phyloP scores from a whole-genome alignment of 352 stramenopile genomes.

The Elongisporangium senticosum region DNA sequence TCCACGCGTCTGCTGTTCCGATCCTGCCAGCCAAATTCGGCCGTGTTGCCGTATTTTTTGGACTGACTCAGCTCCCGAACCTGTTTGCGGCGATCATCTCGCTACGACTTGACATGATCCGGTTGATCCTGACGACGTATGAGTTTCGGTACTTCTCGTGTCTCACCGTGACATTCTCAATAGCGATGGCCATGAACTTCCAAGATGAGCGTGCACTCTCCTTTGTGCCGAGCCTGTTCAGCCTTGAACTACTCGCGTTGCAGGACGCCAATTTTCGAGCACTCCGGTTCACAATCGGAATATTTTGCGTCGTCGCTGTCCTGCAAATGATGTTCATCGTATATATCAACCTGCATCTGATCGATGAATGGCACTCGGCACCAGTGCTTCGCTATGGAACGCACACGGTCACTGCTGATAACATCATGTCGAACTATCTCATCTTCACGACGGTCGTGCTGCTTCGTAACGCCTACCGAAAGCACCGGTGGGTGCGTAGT shows the following conservation, averaged over 20 bases:
- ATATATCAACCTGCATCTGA: neutral
- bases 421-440: slow-evolving; percentile 13
- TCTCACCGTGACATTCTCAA: slow-evolving; percentile 2
- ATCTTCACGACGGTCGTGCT: slow-evolving; percentile 6
- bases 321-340: neutral
- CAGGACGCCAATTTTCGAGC: neutral
- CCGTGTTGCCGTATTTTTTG: neutral
- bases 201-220: neutral
- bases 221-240: neutral
- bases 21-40: neutral
- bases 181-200: neutral
- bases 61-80: neutral
- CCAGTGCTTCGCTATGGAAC: slow-evolving; percentile 1
- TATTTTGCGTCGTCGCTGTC: neutral
- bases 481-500: neutral
- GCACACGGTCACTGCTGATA: slow-evolving; percentile 10
- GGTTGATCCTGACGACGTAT: slow-evolving; percentile 9
- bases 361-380: neutral
- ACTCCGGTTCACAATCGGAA: neutral
- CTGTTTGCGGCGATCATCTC: neutral
- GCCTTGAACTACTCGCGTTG: neutral
- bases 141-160: slow-evolving; percentile 19
- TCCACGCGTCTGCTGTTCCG: neutral
- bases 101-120: slow-evolving; percentile 13
- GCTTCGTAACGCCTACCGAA: slow-evolving; percentile 14